Base-by-base conservation (phyloP, 495 filamentous ascomycete genomes). In the Trypethelium eluteriae region DNA sequence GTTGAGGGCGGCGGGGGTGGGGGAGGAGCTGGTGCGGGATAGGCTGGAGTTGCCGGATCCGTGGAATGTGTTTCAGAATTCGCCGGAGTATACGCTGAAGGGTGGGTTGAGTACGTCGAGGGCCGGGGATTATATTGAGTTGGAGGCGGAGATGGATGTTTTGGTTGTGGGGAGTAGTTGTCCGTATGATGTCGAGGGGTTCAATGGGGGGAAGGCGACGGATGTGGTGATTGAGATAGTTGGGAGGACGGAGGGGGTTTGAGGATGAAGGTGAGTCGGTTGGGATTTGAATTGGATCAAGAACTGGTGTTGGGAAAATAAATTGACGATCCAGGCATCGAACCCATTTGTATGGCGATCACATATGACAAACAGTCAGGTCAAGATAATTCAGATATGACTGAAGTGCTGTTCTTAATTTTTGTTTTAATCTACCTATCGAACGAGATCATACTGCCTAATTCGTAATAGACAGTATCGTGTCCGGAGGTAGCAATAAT, bases 11-110 rank as follows among this genome's bases (percentile, higher is more conserved):
- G 49, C 3, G 49, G 49, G 49, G 49, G 25, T 46, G 41, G 41
- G 41, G 41, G 16, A 9, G 41, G 41, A 46, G 41, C 9, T 53
- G 5, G n/a, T 53, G 49, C 5, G 5, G 9, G 49, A 18, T 11
- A 53, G 7, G 16, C 25, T 53, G 49, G 49, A 53, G 14, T 18
- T 53, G 49, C 49, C 76, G 39, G 76, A 78, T 70, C 76, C 76
- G 38, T 76, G 74, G 47, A 77, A 75, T 68, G 61, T 74, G 18
- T 76, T 79, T 66, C 76, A 79, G 66, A 79, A 79, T 66, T 78
- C 76, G 36, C 76, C 76, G 35, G 71, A 76, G 56, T 76, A 76
- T 64, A 69, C 69, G n/a, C 56, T 79, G 18, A 79, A 79, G 71
- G 65, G 66, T 25, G 25, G 25, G 39, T 63, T 79, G 53, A 69